Conservation (phyloP, 1,139 yeast species). For the Yamadazyma mexicana region DNA sequence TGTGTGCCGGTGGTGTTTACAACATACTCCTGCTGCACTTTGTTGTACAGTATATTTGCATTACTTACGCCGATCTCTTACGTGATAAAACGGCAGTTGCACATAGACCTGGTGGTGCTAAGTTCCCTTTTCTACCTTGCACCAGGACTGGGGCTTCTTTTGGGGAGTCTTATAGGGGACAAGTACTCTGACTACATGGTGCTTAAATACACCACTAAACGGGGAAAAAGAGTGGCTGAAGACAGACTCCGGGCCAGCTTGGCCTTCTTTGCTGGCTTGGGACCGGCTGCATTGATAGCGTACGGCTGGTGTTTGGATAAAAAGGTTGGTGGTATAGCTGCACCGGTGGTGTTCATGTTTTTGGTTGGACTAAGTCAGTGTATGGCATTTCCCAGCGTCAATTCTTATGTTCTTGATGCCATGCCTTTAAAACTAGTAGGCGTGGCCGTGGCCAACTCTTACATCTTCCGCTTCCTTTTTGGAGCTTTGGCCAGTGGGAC, state of each 20-base stretch:
- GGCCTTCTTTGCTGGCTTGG: slow-evolving; percentile 34
- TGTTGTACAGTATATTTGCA: slow-evolving; percentile 48
- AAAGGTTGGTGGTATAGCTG: slow-evolving; percentile 50
- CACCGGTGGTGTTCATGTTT: slow-evolving; percentile 50
- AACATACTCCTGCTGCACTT: slow-evolving; percentile 34
- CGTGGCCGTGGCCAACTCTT: neutral
- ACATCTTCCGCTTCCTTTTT: slow-evolving; percentile 44
- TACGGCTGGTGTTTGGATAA: slow-evolving; percentile 54
- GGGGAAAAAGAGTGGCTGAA: slow-evolving; percentile 48
- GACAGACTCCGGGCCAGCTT: slow-evolving; percentile 43
- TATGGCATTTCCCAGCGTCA: slow-evolving; percentile 44
- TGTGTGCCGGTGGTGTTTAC: slow-evolving; percentile 41
- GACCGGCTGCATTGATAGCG: slow-evolving; percentile 39
- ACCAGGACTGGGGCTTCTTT: slow-evolving; percentile 49
- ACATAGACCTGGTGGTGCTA: slow-evolving; percentile 40
- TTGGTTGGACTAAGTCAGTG: slow-evolving; percentile 49
- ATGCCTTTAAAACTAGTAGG: neutral
- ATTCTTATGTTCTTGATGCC: slow-evolving; percentile 51
- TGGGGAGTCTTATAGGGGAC: slow-evolving; percentile 51
- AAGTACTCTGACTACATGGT: slow-evolving; percentile 45
- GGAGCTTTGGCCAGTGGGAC: slow-evolving; percentile 52
- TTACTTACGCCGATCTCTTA: slow-evolving; percentile 52
- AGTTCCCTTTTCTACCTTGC: slow-evolving; percentile 51
- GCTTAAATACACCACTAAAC: slow-evolving; percentile 34
- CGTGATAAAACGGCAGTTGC: slow-evolving; percentile 51